Conservation (phyloP, 768 basidiomycete genomes). For the Galerina sulciceps region DNA sequence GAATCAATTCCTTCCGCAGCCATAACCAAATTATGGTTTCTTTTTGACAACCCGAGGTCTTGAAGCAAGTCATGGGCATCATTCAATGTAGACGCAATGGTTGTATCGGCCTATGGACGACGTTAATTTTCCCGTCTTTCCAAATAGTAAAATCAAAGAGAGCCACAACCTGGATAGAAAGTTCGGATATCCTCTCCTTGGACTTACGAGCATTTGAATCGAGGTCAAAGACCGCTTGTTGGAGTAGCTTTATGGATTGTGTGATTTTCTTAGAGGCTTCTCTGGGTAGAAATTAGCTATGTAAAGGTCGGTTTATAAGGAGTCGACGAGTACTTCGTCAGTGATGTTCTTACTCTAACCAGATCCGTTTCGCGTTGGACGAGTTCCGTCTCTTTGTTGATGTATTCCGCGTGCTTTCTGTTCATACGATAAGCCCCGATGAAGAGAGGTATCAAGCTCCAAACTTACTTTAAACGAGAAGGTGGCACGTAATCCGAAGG, state of each 20-base stretch:
- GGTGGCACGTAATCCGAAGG: not conserved
- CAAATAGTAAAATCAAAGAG: not conserved
- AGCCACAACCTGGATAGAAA: conserved; percentile 24
- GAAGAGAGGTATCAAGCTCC: not conserved
- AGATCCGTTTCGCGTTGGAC: conserved; percentile 14
- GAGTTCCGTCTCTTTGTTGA: conserved; percentile 16
- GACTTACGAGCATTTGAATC: conserved; percentile 11
- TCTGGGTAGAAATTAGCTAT: conserved; percentile 11
- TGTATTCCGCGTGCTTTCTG: conserved; percentile 16
- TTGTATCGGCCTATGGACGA: conserved; percentile 19
- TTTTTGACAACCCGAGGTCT: not conserved
- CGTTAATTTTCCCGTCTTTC: not conserved
- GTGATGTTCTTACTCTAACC: conserved; percentile 12
- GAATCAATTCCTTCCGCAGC: no score
- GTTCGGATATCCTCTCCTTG: conserved; percentile 20
- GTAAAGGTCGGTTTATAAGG: no score
- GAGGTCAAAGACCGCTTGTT: conserved; percentile 13
- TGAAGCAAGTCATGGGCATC: conserved; percentile 2
- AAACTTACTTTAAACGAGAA: not conserved
- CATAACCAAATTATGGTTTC: not conserved
- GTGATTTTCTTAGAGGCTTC: conserved; percentile 15
- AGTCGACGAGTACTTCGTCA: conserved; percentile 14
- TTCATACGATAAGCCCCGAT: no score
- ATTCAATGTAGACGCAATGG: conserved; percentile 13
- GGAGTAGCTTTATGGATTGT: conserved; percentile 18